These are phyloP conservation scores for Pythium coloratum DNA, from an alignment of 352 stramenopile genomes.

Conservation along the genomic window DNA sequence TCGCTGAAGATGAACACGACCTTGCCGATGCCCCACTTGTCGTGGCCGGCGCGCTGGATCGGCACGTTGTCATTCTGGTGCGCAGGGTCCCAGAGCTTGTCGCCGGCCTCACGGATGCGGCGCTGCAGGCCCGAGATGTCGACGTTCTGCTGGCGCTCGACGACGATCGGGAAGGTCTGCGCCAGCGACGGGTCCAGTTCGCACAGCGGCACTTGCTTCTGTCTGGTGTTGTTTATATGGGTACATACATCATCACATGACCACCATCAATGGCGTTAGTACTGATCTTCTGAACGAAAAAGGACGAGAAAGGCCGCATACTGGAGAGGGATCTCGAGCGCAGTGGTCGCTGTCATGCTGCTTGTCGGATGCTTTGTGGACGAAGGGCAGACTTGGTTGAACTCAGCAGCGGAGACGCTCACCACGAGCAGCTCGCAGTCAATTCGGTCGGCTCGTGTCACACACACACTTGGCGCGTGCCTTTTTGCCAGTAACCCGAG, in stretches of 20 bases:
- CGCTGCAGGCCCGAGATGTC: conserved; percentile 66
- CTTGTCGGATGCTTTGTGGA: not conserved
- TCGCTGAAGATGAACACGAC: conserved; percentile 98
- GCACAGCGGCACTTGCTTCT: conserved; percentile 71
- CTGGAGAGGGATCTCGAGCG: conserved; percentile 27
- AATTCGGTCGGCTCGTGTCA: conserved; percentile 23
- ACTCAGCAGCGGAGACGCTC: not conserved
- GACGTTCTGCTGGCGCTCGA: conserved; percentile 58
- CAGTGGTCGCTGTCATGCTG: conserved; percentile 16
- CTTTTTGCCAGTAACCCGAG: conserved; percentile 28
- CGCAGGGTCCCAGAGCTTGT: conserved; percentile 62
- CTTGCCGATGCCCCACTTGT: conserved; percentile 98
- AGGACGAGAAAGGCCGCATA: not conserved
- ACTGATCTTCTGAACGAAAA: not conserved
- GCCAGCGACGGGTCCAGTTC: conserved; percentile 49
- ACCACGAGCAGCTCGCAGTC: not conserved
- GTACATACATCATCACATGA: conserved; percentile 1
- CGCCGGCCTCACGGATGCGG: conserved; percentile 48
- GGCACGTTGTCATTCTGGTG: conserved; percentile 88
- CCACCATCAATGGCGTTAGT: not conserved
- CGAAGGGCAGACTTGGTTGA: conserved; percentile 13
- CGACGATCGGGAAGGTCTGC: conserved; percentile 44
- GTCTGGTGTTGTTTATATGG: conserved; percentile 30
- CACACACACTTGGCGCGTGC: conserved; percentile 22
- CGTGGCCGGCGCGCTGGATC: conserved; percentile 94